Base-by-base conservation (phyloP, 2,329 filamentous ascomycete genomes). In the Colletotrichum echinochloae region DNA sequence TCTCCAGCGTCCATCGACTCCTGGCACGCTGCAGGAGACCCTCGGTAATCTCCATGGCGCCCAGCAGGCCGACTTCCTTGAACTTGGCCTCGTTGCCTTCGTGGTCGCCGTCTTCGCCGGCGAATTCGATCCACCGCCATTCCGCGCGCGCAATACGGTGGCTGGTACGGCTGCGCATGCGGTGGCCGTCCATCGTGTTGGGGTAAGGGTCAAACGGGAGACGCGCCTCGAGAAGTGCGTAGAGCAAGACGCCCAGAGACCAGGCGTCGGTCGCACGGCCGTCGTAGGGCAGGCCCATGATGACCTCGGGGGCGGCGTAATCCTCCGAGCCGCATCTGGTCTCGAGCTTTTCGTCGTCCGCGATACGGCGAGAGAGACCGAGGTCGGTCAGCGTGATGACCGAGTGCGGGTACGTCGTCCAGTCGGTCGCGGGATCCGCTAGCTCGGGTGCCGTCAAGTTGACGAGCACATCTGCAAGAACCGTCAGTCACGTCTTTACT, bases 301-400 rank as follows among this genome's bases (percentile, higher is more conserved):
- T 91, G 55, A 99, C 94, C 79, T 99, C 96, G 0, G 96, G 96
- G 0, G 96, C 95, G 1, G 95, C 95, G 78, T 99, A 99, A 81
- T 99, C 96, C 81, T 98, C 96, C 49, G 93, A 97, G 39, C 96
- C 96, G 79, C 96, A 99, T 12, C 96, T 90, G 1, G 95, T 98
- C 72, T 93, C 93, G n/a, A 99, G 87, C 71, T 95, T 91, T 74
- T 97, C 94, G 62, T 94, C 94, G 72, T 94, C 91, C 20, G 94
- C 89, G 48, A 98, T 93, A 44, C 92, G 91, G 65, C 95, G 89
- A 3, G 94, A 97, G 16, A 99, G 89, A 18, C 96, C 96, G 16
- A 99, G 86, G 79, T 99, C 96, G 20, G 95, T 97, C 51, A 99
- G 87, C 1, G 94, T 98, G 66, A 95, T 89, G 63, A 98, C 88